These are phyloP conservation scores for Persicaria tinctoria DNA, from an alignment of 148 eudicot genomes.

Conservation along the genomic window DNA sequence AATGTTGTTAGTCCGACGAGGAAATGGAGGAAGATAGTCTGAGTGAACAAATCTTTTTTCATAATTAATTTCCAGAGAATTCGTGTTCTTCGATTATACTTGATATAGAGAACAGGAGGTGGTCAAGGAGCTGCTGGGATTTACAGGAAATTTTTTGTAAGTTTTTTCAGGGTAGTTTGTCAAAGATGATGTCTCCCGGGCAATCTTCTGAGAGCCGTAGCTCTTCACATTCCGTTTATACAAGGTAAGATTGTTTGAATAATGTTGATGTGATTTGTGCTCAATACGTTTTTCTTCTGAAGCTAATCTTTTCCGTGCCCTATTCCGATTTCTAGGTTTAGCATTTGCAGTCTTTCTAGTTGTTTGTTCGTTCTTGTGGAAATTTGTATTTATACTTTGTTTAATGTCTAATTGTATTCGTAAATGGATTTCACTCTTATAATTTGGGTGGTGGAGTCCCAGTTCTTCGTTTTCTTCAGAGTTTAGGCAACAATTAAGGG, in stretches of 20 bases:
- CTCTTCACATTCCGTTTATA: constrained; percentile 18
- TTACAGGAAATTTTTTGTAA: background rate
- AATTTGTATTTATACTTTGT: constrained; percentile 2
- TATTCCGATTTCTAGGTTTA: constrained; percentile 7
- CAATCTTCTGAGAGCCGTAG: constrained; percentile 24
- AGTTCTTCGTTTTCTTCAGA: background rate
- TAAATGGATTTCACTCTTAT: background rate
- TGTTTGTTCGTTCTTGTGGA: constrained; percentile 15
- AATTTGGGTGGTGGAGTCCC: background rate
- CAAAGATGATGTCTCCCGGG: constrained; percentile 33
- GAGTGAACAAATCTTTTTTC: too few relatives aligned
- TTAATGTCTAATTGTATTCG: constrained; percentile 6
- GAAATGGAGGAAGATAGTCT: too few relatives aligned
- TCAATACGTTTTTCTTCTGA: background rate
- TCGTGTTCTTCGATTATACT: background rate
- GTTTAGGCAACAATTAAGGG: too few relatives aligned
- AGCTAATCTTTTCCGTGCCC: background rate
- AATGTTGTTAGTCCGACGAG: too few relatives aligned
- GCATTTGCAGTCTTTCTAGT: background rate
- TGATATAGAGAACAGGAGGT: background rate
- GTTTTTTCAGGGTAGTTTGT: background rate
- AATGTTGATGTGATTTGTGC: background rate
- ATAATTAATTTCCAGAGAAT: background rate
- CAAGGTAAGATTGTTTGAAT: constrained; percentile 20
- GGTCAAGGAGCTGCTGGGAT: background rate